phyloP scores from a whole-genome alignment of 1,139 yeast species.

The Geotrichum fermentans region DNA sequence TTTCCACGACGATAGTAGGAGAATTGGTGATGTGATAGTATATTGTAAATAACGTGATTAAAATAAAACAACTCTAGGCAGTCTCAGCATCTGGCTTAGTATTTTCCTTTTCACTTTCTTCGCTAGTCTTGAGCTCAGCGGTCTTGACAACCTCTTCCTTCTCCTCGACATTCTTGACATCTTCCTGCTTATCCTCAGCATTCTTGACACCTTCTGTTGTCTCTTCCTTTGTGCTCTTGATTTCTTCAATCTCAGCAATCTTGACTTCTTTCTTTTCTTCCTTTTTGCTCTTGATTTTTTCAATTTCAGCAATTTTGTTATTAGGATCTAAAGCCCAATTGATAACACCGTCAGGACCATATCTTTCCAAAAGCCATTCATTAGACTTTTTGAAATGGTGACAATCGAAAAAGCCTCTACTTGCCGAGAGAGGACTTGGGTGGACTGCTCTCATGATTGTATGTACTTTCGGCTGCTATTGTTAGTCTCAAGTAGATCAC shows the following conservation, averaged over 20 bases:
- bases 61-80: too few relatives aligned
- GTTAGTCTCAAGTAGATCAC: constrained; percentile 19
- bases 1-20: constrained; percentile 81
- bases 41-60: constrained; percentile 37
- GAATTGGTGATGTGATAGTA: constrained; percentile 73
- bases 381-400: constrained; percentile 68
- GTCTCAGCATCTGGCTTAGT: neutral
- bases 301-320: constrained; percentile 56
- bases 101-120: constrained; percentile 9
- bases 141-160: neutral
- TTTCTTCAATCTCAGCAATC: neutral
- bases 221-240: neutral
- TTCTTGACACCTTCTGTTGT: neutral
- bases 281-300: constrained; percentile 12
- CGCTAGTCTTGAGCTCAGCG: neutral
- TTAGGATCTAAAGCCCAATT: constrained; percentile 62
- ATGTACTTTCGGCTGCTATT: constrained; percentile 32
- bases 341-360: constrained; percentile 47
- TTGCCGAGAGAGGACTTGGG: constrained; percentile 91
- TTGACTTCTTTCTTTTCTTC: constrained; percentile 5
- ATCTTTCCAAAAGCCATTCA: constrained; percentile 56
- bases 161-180: neutral
- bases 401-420: constrained; percentile 73
- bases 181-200: neutral
- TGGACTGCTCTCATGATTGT: constrained; percentile 70